Percentiles rank a stretch among this genome's conserved stretches.
Conservation (phyloP, 2,329 filamentous ascomycete genomes). For the Botrytis cinerea region DNA sequence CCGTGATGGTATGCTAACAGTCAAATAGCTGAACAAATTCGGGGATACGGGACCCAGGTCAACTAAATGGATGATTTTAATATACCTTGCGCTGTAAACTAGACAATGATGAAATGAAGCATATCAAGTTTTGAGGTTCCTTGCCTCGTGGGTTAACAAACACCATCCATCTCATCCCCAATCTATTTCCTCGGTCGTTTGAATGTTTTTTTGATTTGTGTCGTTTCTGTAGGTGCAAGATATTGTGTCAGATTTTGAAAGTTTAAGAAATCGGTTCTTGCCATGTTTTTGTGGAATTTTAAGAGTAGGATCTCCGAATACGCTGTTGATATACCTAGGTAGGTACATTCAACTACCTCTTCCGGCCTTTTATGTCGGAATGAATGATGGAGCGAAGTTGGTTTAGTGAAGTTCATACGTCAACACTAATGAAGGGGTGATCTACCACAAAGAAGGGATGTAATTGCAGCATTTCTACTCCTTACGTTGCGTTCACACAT, state of each 20-base stretch:
- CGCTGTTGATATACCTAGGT: neutral
- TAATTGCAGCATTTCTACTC: neutral
- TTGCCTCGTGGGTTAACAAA: slow-evolving; percentile 3
- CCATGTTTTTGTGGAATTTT: neutral
- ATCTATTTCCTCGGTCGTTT: neutral
- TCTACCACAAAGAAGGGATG: neutral
- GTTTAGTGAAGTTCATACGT: neutral
- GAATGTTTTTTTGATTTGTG: neutral
- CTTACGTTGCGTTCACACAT: neutral
- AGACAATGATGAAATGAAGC: slow-evolving; percentile 36
- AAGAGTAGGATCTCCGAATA: neutral
- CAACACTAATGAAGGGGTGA: neutral
- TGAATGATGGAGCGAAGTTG: neutral
- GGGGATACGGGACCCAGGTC: slow-evolving; percentile 87
- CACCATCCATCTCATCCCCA: neutral
- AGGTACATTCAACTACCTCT: neutral
- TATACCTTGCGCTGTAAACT: slow-evolving; percentile 37
- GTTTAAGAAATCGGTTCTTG: neutral
- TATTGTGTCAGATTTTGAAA: neutral
- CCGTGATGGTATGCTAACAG: slow-evolving; percentile 29
- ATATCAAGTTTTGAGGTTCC: slow-evolving; percentile 25
- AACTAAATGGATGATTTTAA: slow-evolving; percentile 42
- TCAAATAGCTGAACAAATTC: slow-evolving; percentile 75
- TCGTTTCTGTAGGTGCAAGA: neutral
- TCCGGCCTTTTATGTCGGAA: neutral